Base-by-base conservation (phyloP, 192 early-diverging fungal genomes). In the Umbelopsis sp. region DNA sequence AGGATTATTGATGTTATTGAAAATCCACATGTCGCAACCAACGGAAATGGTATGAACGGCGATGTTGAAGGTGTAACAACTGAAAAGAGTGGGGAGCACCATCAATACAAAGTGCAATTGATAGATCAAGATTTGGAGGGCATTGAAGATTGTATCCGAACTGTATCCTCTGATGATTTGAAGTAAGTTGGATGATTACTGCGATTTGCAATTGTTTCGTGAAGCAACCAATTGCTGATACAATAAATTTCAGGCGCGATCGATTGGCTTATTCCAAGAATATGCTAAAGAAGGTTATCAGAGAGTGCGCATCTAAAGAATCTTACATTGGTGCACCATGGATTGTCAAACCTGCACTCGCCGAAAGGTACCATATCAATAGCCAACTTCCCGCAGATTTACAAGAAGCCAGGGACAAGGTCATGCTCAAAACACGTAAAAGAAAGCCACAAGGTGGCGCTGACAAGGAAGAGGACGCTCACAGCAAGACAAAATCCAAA, bases 321-420 rank as follows among this genome's bases (percentile, higher is more conserved):
- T 76, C 76, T 20, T 92, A 90, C 78, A 71, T 88, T 43, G 89
- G 89, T 32, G 88, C 91, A n/a, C 91, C 91, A 11, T 92, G 90
- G 88, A 51, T 89, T 11, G 82, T 94, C 34, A 83, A 86, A 75
- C 53, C 70, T 38, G 66, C 70, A 0, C 38, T 85, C 11, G 79
- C 80, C 12, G 69, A 83, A 45, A 84, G 83, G 67, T 90, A 84
- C 47, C 77, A 73, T 20, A 77, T 90, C 22, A 72, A 75, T 17
- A 81, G 78, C 14, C 77, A 69, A 10, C 53, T 81, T 4, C 83
- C 83, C 21, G 70, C 53, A 1, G 77, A 79, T 65, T 73, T 84
- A 17, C 73, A 81, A 26, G 68, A 32, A 21, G 76, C 74, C 17
- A 72, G 77, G 34, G 76, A 80, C 31, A 38, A 51, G 7, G 83